Base-by-base conservation (phyloP, 2,329 filamentous ascomycete genomes). In the Colletotrichum sp. region DNA sequence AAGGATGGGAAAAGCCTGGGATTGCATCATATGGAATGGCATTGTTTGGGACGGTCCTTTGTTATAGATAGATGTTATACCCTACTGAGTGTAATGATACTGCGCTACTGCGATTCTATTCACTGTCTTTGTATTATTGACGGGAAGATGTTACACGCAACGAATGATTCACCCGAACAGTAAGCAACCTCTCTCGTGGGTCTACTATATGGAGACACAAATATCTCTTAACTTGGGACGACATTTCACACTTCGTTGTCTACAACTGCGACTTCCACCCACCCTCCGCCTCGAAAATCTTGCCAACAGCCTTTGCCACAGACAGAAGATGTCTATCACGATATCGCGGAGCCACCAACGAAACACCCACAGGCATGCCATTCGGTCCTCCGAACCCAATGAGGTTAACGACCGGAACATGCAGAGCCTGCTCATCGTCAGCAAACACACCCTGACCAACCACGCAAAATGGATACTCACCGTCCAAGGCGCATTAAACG, bases 321-420 rank as follows among this genome's bases (percentile, higher is more conserved):
- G 82, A 80, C 49, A 90, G 79, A 24, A 90, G 82, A 66, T 87
- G 84, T 52, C 84, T 81, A 79, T 91, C 89, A 3, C 79, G 81
- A 77, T 87, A 90, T 8, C 89, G 82, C 2, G 87, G 84, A 1
- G 86, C 86, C 0, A 92, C 87, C 1, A 92, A 81, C 0, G 88
- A 90, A 16, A 92, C 74, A 0, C 93, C 92, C 49, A 94, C 87
- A 0, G 92, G 93, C 86, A 94, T 85, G 21, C 80, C 82, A n/a
- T 82, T 80, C 3, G 77, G 67, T 28, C 92, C 92, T 39, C 86
- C 82, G 78, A 94, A 94, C 0, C 92, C 92, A 0, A 92, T 92
- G 0, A 94, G 82, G 75, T 94, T 94, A n/a, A 94, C 82, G 0
- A 92, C 90, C 0, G 92, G 92, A 1, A 87, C 89, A 77, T 94